Conservation (phyloP, 2,329 filamentous ascomycete genomes). For the Paramyrothecium sp. region DNA sequence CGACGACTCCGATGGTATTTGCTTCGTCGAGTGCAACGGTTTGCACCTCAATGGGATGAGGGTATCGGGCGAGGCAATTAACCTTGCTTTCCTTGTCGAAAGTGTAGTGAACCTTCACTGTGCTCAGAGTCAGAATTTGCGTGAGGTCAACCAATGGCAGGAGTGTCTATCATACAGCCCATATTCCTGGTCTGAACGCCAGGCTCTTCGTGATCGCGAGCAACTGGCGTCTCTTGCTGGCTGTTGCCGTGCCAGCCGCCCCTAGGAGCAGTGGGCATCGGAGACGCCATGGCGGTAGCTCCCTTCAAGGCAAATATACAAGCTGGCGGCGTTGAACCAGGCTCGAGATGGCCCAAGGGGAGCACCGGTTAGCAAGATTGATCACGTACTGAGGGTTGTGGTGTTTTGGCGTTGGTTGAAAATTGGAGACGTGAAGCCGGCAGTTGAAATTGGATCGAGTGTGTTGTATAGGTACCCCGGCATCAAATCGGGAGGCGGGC, state of each 20-base stretch:
- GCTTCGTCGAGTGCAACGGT: slow-evolving; percentile 78
- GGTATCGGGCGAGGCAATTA: slow-evolving; percentile 85
- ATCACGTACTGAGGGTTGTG: neutral
- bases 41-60: slow-evolving; percentile 75
- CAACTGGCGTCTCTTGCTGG: slow-evolving; percentile 24
- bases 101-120: slow-evolving; percentile 96
- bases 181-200: slow-evolving; percentile 62
- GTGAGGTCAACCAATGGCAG: neutral
- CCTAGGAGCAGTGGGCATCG: slow-evolving; percentile 28
- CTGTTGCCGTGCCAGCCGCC: slow-evolving; percentile 28
- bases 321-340: neutral
- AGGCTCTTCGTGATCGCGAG: slow-evolving; percentile 34
- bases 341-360: neutral
- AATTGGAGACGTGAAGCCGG: neutral
- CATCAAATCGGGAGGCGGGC: slow-evolving; percentile 33
- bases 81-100: slow-evolving; percentile 88
- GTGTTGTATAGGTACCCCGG: neutral
- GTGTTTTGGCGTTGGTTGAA: neutral
- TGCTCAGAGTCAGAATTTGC: slow-evolving; percentile 1
- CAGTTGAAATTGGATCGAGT: slow-evolving; percentile 2
- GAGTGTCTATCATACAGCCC: slow-evolving; percentile 57
- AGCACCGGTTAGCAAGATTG: neutral
- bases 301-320: slow-evolving; percentile 18
- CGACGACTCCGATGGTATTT: slow-evolving; percentile 81
- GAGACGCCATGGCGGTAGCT: slow-evolving; percentile 36